These are phyloP conservation scores for Corylus americana DNA, from an alignment of 306 rosid species.

Conservation along the genomic window DNA sequence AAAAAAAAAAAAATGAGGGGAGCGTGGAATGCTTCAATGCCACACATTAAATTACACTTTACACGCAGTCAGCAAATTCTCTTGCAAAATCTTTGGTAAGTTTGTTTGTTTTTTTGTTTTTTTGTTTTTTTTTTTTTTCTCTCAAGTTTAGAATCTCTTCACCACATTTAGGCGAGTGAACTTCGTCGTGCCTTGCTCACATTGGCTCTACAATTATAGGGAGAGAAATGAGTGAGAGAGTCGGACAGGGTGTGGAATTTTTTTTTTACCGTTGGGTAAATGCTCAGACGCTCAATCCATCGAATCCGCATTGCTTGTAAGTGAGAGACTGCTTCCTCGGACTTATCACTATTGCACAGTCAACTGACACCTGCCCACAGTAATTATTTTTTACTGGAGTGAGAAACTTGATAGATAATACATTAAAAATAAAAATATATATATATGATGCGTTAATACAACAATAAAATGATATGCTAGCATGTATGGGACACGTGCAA, in stretches of 20 bases:
- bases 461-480: no score
- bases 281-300: slow-evolving; percentile 77
- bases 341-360: slow-evolving; percentile 91
- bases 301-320: slow-evolving; percentile 90
- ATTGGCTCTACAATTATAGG: background rate
- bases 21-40: slow-evolving; percentile 23
- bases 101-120: background rate
- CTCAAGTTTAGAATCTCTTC: slow-evolving; percentile 1
- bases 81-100: slow-evolving; percentile 31
- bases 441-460: no score
- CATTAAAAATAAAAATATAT: background rate
- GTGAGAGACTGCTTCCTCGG: slow-evolving; percentile 92
- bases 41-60: slow-evolving; percentile 31
- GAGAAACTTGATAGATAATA: background rate
- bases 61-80: slow-evolving; percentile 28
- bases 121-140: slow-evolving; percentile 9
- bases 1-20: background rate
- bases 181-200: no score
- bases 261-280: slow-evolving; percentile 5
- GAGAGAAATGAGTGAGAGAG: slow-evolving; percentile 8
- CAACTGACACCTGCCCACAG: slow-evolving; percentile 82
- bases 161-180: no score
- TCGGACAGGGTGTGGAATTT: slow-evolving; percentile 5
- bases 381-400: slow-evolving; percentile 3
- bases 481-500: no score